These are phyloP conservation scores for Nannochloris sp. DNA, from an alignment of 139 green algal species.

Conservation along the genomic window DNA sequence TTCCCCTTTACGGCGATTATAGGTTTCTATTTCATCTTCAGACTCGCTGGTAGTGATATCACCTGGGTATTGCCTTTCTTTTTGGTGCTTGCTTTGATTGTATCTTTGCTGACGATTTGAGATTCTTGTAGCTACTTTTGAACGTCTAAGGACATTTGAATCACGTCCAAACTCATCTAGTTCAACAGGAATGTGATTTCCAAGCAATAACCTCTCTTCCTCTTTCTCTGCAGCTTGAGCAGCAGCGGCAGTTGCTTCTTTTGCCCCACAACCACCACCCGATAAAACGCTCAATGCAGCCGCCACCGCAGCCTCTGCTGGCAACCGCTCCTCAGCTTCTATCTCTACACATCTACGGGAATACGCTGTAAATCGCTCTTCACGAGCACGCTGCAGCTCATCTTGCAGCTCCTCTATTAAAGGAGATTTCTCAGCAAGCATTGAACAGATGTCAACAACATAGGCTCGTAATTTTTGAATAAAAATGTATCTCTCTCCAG, in stretches of 20 bases:
- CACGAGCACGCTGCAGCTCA: constrained; percentile 34
- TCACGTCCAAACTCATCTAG: constrained; percentile 88
- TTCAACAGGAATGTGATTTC: constrained; percentile 28
- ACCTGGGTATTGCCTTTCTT: not conserved
- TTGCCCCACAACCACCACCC: constrained; percentile 28
- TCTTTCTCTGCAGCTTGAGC: constrained; percentile 14
- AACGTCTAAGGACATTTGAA: constrained; percentile 47
- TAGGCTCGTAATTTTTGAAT: constrained; percentile 70
- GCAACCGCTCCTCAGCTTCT: constrained; percentile 37
- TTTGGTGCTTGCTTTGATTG: not conserved
- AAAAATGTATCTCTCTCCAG: constrained; percentile 47
- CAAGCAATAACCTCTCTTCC: constrained; percentile 5
- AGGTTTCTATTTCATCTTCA: constrained; percentile 55
- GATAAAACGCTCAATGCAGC: constrained; percentile 52
- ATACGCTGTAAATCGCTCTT: constrained; percentile 29
- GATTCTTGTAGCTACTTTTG: constrained; percentile 26
- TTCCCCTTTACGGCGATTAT: not conserved
- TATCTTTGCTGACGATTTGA: not conserved
- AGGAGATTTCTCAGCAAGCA: constrained; percentile 71
- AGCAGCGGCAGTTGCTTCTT: constrained; percentile 28
- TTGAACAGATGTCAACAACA: constrained; percentile 76
- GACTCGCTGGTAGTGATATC: constrained; percentile 12
- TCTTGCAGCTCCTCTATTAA: constrained; percentile 86
- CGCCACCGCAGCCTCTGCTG: constrained; percentile 52
- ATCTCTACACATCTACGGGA: constrained; percentile 7